Conservation (phyloP, 495 filamentous ascomycete genomes). For the Friedmanniomyces simplex region DNA sequence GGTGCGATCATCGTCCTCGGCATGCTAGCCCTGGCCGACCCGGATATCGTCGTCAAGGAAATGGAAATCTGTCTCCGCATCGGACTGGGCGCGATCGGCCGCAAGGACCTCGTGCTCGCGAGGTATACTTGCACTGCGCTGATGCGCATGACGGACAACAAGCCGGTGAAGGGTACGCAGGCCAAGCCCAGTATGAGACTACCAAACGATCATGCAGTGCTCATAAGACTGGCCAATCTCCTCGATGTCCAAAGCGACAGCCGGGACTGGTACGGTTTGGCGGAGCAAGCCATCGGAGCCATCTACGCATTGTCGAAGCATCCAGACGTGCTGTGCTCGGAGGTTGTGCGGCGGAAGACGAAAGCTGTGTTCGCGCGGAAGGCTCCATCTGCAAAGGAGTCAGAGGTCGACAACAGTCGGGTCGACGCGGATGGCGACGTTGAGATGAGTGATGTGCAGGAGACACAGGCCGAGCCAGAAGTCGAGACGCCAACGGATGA, state of each 20-base stretch:
- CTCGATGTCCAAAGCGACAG: conserved; percentile 73
- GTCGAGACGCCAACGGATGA: conserved; percentile 35
- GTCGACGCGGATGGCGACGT: conserved; percentile 29
- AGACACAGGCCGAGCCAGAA: conserved; percentile 28
- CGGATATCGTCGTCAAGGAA: conserved; percentile 84
- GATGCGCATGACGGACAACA: conserved; percentile 67
- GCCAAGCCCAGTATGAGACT: conserved; percentile 62
- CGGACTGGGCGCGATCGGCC: conserved; percentile 70
- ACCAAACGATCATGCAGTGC: conserved; percentile 81
- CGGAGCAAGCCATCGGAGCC: conserved; percentile 90
- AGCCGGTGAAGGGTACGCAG: conserved; percentile 39
- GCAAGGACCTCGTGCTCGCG: conserved; percentile 73
- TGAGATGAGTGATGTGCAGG: conserved; percentile 31
- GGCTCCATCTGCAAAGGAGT: conserved; percentile 24
- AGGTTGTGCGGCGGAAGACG: conserved; percentile 80
- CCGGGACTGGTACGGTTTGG: conserved; percentile 94
- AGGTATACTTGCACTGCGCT: conserved; percentile 93
- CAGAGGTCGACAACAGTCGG: conserved; percentile 30
- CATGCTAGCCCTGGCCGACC: conserved; percentile 89
- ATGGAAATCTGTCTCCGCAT: conserved; percentile 89
- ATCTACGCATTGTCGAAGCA: conserved; percentile 94
- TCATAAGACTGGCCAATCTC: conserved; percentile 69
- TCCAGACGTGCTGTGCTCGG: conserved; percentile 86
- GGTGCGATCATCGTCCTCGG: conserved; percentile 94
- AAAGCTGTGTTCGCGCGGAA: conserved; percentile 55